Evolutionary conservation across 2,329 filamentous ascomycete genomes (phyloP), one percentile per base, ranked within the genome.

Genomic region (Epichloe uncinata): DNA sequence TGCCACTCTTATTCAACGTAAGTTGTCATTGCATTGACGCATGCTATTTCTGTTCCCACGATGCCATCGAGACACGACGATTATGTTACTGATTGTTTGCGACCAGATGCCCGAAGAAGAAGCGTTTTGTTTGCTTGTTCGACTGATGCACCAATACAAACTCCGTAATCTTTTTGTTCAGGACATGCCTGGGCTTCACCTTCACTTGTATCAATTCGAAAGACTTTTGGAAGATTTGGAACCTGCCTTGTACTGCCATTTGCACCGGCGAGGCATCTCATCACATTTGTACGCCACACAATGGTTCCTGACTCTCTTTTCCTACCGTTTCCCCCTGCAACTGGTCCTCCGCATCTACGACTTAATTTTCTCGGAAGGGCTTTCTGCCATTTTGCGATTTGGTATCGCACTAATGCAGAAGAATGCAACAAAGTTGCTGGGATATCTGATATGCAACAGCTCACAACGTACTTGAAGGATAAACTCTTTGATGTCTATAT

Each of bases 291-390:
- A 98, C 63, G 93, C 93, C 42, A 98, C 93, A 0, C 93, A 98
- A 66, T 98, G 93, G 93, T 98, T 98, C 68, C 77, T 98, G 46
- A 98, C 93, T 0, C 75, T 98, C n/a, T 98, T 98, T 63, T 89
- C 91, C 34, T 98, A 98, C 66, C 86, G 94, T 41, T 98, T 98
- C 66, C 93, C 93, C 8, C 75, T 98, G 7, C 93, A 98, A 63
- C 80, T 98, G 9, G 93, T 98, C 6, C 82, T 98, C 51, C 86
- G 93, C 34, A 94, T 98, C 47, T 98, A 97, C 67, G 93, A 98
- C 63, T 72, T 98, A 50, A 93, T 98, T 47, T 74, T 98, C 16
- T 93, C 87, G 44, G 91, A 97, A 66, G 93, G 94, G 3, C 74
- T 98, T 15, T 87, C 89, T 48, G 93, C 93, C 0, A 93, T 98